A percentile compares a stretch with the other conserved stretches of the same genome.
Conservation (phyloP, 2,329 filamentous ascomycete species). For the Aspergillus floridensis region DNA sequence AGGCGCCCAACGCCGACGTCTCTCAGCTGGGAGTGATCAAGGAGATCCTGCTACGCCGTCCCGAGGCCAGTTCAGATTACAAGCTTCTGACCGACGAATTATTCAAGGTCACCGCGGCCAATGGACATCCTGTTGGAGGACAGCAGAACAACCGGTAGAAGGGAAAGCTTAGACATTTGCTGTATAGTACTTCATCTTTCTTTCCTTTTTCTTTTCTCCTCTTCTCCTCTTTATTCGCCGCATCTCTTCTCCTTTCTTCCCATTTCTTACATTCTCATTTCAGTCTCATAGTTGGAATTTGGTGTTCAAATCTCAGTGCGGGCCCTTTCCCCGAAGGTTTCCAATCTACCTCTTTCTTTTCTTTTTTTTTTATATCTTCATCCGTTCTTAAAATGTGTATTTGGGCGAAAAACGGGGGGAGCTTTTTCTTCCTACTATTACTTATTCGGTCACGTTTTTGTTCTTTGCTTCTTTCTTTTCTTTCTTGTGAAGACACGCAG, state of each 20-base stretch:
- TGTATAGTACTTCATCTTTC: slow-evolving; percentile 17
- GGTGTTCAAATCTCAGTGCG: slow-evolving; percentile 4
- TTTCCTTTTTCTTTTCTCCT: neutral
- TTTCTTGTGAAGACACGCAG: slow-evolving; percentile 2
- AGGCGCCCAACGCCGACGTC: slow-evolving; percentile 66
- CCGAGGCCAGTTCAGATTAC: slow-evolving; percentile 61
- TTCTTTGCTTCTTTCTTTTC: neutral
- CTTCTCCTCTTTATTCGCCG: neutral
- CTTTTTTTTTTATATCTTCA: neutral
- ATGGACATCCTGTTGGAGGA: slow-evolving; percentile 28
- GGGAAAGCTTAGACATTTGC: slow-evolving; percentile 8
- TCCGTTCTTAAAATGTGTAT: neutral
- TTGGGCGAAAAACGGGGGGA: neutral
- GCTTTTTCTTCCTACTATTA: neutral
- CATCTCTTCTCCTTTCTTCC: no score
- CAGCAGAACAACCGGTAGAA: slow-evolving; percentile 19
- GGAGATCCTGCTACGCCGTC: slow-evolving; percentile 64
- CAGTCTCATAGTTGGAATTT: slow-evolving; percentile 5
- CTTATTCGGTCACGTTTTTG: neutral
- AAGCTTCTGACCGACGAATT: slow-evolving; percentile 43
- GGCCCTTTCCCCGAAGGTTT: neutral
- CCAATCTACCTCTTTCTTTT: neutral
- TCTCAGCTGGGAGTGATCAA: slow-evolving; percentile 72
- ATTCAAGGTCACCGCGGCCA: slow-evolving; percentile 33
- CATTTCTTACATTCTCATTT: neutral